Percentiles rank a stretch among this genome's conserved stretches.
Conservation (phyloP, 345 rosid genomes). For the Camelina hispida region DNA sequence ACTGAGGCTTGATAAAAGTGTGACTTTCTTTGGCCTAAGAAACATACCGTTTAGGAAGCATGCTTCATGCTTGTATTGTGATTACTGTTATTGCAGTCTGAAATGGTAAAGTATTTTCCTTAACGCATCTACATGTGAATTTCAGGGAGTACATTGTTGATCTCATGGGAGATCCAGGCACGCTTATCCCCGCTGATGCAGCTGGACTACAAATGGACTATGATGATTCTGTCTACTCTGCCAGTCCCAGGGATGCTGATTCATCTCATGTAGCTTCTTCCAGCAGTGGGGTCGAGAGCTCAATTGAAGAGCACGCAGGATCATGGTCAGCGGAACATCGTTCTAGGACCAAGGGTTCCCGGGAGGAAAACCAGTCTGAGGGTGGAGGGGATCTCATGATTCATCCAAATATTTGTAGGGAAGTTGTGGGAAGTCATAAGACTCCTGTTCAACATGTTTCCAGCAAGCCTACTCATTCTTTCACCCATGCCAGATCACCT, state of each 20-base stretch:
- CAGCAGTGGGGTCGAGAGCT: conserved; percentile 69
- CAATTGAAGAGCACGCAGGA: conserved; percentile 65
- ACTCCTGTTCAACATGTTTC: conserved; percentile 45
- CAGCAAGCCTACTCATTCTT: conserved; percentile 56
- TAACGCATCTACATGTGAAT: conserved; percentile 39
- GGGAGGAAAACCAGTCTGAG: conserved; percentile 51
- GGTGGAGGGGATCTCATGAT: conserved; percentile 47
- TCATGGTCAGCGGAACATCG: conserved; percentile 59
- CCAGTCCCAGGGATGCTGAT: conserved; percentile 72
- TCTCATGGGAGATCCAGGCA: conserved; percentile 96
- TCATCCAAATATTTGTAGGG: conserved; percentile 35
- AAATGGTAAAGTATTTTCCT: not conserved
- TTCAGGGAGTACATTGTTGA: conserved; percentile 98
- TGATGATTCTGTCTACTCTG: conserved; percentile 65
- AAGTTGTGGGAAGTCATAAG: conserved; percentile 43
- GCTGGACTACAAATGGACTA: conserved; percentile 70
- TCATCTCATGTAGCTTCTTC: conserved; percentile 69
- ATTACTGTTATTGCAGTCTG: conserved; percentile 9
- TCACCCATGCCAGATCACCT: conserved; percentile 76
- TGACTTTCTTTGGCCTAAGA: conserved; percentile 1
- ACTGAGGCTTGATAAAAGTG: conserved; percentile 15
- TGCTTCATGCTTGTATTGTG: conserved; percentile 23
- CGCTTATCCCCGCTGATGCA: conserved; percentile 89
- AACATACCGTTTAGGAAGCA: conserved; percentile 9
- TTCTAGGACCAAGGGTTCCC: conserved; percentile 48